Percentiles rank a stretch among this genome's conserved stretches.
These are phyloP conservation scores for Lyophyllum shimeji DNA, from an alignment of 768 basidiomycete species.

Conservation along the genomic window DNA sequence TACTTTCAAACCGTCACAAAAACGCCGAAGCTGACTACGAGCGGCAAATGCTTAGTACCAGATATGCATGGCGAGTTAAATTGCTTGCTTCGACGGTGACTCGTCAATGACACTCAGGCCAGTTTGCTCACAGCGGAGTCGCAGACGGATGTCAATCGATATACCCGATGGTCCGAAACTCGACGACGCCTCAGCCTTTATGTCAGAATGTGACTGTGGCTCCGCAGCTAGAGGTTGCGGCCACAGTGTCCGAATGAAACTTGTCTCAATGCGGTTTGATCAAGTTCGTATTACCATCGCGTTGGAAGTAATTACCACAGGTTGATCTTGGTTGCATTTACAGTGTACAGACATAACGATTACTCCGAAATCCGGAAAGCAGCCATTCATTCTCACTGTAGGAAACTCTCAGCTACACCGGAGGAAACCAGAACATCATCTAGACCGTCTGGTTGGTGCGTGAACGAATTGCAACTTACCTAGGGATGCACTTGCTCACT, in stretches of 20 bases:
- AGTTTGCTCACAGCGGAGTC: slow-evolving; percentile 47
- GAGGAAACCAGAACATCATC: no score
- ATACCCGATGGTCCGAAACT: slow-evolving; percentile 47
- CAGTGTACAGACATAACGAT: slow-evolving; percentile 51
- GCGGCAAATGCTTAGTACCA: no score
- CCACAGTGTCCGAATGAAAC: slow-evolving; percentile 23
- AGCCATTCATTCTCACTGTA: slow-evolving; percentile 50
- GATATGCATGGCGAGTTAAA: no score
- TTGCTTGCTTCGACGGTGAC: no score
- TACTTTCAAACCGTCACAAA: no score
- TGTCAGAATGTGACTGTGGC: slow-evolving; percentile 44
- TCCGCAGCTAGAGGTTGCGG: slow-evolving; percentile 31
- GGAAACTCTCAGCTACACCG: slow-evolving; percentile 8
- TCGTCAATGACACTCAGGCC: no score
- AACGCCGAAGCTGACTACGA: no score
- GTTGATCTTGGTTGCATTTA: slow-evolving; percentile 28
- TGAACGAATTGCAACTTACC: no score
- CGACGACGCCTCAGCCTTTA: slow-evolving; percentile 29
- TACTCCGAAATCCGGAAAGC: slow-evolving; percentile 40
- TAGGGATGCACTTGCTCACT: no score
- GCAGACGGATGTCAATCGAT: slow-evolving; percentile 53
- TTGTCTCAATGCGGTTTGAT: no score
- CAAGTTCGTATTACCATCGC: no score
- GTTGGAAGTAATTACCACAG: slow-evolving; percentile 19
- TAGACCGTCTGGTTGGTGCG: no score